Evolutionary conservation across 1,284 basidiomycete genomes (phyloP).

Genomic region (Macrocystidia cucumis): DNA sequence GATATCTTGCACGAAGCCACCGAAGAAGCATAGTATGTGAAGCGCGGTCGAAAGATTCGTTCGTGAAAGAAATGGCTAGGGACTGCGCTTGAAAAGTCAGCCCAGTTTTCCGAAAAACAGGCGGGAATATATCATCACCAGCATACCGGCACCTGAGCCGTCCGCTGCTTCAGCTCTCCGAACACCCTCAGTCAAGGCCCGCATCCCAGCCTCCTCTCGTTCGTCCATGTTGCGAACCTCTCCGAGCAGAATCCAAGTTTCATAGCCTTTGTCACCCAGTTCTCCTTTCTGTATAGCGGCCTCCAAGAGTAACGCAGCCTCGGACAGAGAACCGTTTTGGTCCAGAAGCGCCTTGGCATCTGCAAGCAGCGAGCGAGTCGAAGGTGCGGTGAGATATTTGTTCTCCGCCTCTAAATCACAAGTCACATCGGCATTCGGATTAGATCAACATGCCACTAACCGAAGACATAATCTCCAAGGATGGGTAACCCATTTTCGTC

Average conservation of each 20-base stretch:
- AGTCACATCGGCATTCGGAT: not conserved
- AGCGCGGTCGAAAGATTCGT: slow-evolving; percentile 88
- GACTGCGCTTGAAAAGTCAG: no score
- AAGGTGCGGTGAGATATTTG: slow-evolving; percentile 51
- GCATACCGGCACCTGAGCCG: slow-evolving; percentile 71
- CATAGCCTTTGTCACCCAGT: slow-evolving; percentile 73
- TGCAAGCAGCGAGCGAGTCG: slow-evolving; percentile 50
- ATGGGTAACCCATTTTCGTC: slow-evolving; percentile 70
- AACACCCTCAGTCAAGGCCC: slow-evolving; percentile 67
- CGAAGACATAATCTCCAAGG: slow-evolving; percentile 67
- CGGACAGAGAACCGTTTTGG: slow-evolving; percentile 77
- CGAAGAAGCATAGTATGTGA: slow-evolving; percentile 85
- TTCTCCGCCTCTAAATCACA: slow-evolving; percentile 40
- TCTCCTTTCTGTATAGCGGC: slow-evolving; percentile 80
- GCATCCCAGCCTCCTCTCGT: slow-evolving; percentile 74
- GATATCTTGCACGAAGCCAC: slow-evolving; percentile 80
- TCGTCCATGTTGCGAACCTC: slow-evolving; percentile 97
- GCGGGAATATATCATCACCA: slow-evolving; percentile 36
- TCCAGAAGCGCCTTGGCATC: slow-evolving; percentile 71
- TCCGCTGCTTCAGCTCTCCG: slow-evolving; percentile 53
- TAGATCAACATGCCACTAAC: slow-evolving; percentile 31
- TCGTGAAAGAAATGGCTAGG: slow-evolving; percentile 95
- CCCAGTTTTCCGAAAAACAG: no score
- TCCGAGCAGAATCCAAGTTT: slow-evolving; percentile 91
- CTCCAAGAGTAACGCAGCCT: slow-evolving; percentile 81